A percentile compares a stretch with the other conserved stretches of the same genome.
These are phyloP conservation scores for Tagetes patula DNA, from an alignment of 129 eudicot species.

Conservation along the genomic window DNA sequence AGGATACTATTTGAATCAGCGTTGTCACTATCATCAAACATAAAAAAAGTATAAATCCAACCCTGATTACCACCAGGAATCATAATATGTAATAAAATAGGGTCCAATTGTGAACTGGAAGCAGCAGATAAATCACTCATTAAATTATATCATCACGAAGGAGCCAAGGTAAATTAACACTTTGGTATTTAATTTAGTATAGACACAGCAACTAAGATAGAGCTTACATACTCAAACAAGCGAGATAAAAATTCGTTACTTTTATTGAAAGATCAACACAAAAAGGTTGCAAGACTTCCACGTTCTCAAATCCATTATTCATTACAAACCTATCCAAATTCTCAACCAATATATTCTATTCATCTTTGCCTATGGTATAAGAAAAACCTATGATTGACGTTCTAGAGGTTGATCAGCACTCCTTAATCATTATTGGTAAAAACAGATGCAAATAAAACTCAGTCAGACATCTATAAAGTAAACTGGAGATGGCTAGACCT, in stretches of 20 bases:
- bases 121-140: conserved; percentile 2
- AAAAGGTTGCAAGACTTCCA: neutral
- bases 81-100: neutral
- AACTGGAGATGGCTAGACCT: neutral
- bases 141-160: neutral
- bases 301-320: neutral
- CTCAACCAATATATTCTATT: neutral
- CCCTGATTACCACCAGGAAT: conserved; percentile 5
- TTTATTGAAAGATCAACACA: neutral
- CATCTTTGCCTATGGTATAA: neutral
- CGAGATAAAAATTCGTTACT: neutral
- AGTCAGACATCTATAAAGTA: neutral
- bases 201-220: neutral
- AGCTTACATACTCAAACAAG: neutral
- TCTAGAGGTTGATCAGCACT: too few relatives aligned
- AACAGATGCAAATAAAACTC: neutral
- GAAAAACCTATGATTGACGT: neutral
- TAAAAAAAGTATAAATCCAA: neutral
- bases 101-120: conserved; percentile 10
- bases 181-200: neutral
- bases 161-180: neutral
- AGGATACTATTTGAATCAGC: conserved; percentile 68
- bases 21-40: conserved; percentile 56
- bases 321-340: neutral
- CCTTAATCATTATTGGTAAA: too few relatives aligned